Percentiles rank a stretch among this genome's conserved stretches.
Conservation (phyloP, 768 basidiomycete species). For the Kwoniella europaea region DNA sequence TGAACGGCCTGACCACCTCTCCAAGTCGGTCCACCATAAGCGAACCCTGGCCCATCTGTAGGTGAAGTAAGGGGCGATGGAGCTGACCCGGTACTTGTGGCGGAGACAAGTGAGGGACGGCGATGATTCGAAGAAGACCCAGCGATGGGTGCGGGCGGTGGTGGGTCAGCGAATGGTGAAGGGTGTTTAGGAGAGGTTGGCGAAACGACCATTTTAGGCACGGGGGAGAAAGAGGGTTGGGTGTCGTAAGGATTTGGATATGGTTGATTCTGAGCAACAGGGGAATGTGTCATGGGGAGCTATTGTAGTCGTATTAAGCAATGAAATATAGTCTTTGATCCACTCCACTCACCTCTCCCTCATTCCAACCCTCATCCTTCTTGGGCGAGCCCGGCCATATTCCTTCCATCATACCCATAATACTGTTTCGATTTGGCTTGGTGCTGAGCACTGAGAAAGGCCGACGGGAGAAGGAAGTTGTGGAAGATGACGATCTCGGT, state of each 20-base stretch:
- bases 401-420: conserved; percentile 46
- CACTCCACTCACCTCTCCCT: conserved; percentile 28
- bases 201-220: conserved; percentile 38
- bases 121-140: conserved; percentile 18
- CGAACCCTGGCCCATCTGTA: conserved; percentile 21
- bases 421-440: conserved; percentile 28
- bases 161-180: conserved; percentile 45
- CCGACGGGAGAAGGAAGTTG: conserved; percentile 30
- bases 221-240: conserved; percentile 30
- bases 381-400: conserved; percentile 32
- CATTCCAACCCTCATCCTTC: conserved; percentile 19
- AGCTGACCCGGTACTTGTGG: conserved; percentile 13
- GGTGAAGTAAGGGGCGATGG: conserved; percentile 27
- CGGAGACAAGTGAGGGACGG: conserved; percentile 21
- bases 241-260: conserved; percentile 39
- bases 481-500: conserved; percentile 12
- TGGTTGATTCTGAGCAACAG: conserved; percentile 11
- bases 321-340: not conserved
- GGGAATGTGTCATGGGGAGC: conserved; percentile 20
- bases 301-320: not conserved
- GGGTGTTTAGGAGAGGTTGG: conserved; percentile 28
- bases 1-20: conserved; percentile 41
- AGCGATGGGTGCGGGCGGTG: conserved; percentile 2
- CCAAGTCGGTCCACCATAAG: conserved; percentile 47
- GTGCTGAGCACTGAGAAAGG: conserved; percentile 31